Conservation (phyloP, 495 filamentous ascomycete species). For the Aspergillus heteromorphus region DNA sequence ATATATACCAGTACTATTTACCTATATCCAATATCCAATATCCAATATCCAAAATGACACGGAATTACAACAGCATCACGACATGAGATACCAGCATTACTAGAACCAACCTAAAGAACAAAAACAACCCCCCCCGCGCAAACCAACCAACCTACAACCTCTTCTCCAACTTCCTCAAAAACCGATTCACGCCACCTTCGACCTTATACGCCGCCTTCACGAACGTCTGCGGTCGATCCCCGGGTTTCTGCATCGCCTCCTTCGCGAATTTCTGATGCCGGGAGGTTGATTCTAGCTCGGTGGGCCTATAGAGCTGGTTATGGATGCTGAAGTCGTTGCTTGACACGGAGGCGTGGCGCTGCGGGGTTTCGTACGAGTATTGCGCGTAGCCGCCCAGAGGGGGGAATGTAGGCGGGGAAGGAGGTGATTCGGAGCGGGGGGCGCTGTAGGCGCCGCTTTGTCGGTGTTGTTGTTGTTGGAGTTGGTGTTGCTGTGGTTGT, state of each 20-base stretch:
- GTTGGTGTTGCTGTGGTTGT: too few relatives aligned
- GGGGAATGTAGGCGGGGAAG: slow-evolving; percentile 12
- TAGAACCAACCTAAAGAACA: too few relatives aligned
- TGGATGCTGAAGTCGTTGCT: slow-evolving; percentile 61
- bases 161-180: slow-evolving; percentile 89
- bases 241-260: slow-evolving; percentile 46
- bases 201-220: slow-evolving; percentile 64
- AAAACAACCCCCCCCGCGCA: background rate
- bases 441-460: too few relatives aligned
- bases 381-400: slow-evolving; percentile 47
- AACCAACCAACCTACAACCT: slow-evolving; percentile 31
- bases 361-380: slow-evolving; percentile 46
- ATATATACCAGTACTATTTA: too few relatives aligned
- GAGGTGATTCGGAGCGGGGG: background rate
- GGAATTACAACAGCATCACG: background rate
- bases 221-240: slow-evolving; percentile 49
- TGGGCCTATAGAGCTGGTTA: slow-evolving; percentile 71
- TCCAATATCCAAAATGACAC: too few relatives aligned
- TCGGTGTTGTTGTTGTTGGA: too few relatives aligned
- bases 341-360: slow-evolving; percentile 17
- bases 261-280: slow-evolving; percentile 44
- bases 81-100: background rate
- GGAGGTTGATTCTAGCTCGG: slow-evolving; percentile 51
- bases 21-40: too few relatives aligned
- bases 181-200: slow-evolving; percentile 72